Conservation (phyloP, 805 yeast genomes). For the Saturnispora sanitii region DNA sequence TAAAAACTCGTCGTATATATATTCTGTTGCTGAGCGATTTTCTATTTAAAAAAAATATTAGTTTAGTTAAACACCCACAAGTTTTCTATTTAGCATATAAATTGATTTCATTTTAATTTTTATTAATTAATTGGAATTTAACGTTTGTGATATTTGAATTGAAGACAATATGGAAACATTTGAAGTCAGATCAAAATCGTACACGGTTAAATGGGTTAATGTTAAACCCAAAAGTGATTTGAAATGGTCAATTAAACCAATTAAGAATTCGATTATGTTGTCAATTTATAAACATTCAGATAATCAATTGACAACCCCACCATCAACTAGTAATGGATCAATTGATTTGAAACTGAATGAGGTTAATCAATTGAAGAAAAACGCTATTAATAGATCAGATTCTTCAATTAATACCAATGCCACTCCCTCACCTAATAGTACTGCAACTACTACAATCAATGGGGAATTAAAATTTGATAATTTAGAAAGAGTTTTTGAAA, state of each 20-base stretch:
- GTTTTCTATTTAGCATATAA: too few relatives aligned
- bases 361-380: constrained; percentile 25
- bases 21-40: neutral
- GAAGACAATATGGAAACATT: constrained; percentile 62
- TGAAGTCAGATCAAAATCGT: constrained; percentile 83
- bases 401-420: neutral
- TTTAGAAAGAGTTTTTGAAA: constrained; percentile 31
- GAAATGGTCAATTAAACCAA: constrained; percentile 75
- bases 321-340: neutral
- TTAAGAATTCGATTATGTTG: constrained; percentile 46
- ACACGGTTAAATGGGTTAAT: constrained; percentile 83
- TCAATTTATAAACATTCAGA: constrained; percentile 25
- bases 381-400: constrained; percentile 15
- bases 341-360: constrained; percentile 20
- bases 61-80: too few relatives aligned
- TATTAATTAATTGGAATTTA: too few relatives aligned
- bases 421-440: neutral
- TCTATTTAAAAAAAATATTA: too few relatives aligned
- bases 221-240: constrained; percentile 58
- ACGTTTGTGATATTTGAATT: too few relatives aligned
- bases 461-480: neutral
- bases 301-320: neutral
- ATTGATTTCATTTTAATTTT: too few relatives aligned
- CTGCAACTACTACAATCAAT: neutral
- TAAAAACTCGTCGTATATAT: neutral